A percentile compares a stretch with the other conserved stretches of the same genome.
Conservation (phyloP, 2,329 filamentous ascomycete genomes). For the Camillea tinctor region DNA sequence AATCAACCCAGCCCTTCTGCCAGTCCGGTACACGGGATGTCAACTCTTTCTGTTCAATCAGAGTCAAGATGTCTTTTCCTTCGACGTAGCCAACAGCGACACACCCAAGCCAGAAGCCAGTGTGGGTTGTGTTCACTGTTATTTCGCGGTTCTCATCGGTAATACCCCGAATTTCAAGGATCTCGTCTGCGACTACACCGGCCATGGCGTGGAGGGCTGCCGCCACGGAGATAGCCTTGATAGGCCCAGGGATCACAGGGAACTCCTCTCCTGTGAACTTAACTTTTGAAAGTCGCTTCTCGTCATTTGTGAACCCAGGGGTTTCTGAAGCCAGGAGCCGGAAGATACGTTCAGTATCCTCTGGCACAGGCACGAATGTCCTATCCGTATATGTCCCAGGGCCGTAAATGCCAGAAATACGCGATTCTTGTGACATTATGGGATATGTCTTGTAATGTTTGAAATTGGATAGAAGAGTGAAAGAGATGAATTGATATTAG, state of each 20-base stretch:
- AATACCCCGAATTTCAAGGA: slow-evolving; percentile 11
- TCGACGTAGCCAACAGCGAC: slow-evolving; percentile 38
- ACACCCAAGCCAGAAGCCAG: slow-evolving; percentile 43
- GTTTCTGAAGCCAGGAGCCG: slow-evolving; percentile 30
- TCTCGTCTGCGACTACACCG: slow-evolving; percentile 18
- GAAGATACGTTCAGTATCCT: slow-evolving; percentile 34
- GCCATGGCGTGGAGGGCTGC: background rate
- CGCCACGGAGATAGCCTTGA: slow-evolving; percentile 35
- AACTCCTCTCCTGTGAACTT: slow-evolving; percentile 31
- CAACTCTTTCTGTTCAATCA: slow-evolving; percentile 31
- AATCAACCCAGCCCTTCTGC: slow-evolving; percentile 20
- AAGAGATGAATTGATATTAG: background rate
- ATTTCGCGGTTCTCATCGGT: slow-evolving; percentile 26
- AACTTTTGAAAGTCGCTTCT: slow-evolving; percentile 27
- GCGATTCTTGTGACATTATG: slow-evolving; percentile 16
- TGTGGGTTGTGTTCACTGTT: slow-evolving; percentile 47
- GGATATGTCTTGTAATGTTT: background rate
- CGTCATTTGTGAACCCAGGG: slow-evolving; percentile 35
- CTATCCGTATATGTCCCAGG: slow-evolving; percentile 20
- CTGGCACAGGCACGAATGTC: slow-evolving; percentile 28
- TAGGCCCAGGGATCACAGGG: slow-evolving; percentile 35
- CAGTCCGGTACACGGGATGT: slow-evolving; percentile 35
- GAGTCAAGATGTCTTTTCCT: slow-evolving; percentile 32
- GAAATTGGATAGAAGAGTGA: background rate
- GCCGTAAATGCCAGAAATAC: slow-evolving; percentile 29